phyloP scores from a whole-genome alignment of 2,329 filamentous ascomycete species.

The Exserohilum rostratum region DNA sequence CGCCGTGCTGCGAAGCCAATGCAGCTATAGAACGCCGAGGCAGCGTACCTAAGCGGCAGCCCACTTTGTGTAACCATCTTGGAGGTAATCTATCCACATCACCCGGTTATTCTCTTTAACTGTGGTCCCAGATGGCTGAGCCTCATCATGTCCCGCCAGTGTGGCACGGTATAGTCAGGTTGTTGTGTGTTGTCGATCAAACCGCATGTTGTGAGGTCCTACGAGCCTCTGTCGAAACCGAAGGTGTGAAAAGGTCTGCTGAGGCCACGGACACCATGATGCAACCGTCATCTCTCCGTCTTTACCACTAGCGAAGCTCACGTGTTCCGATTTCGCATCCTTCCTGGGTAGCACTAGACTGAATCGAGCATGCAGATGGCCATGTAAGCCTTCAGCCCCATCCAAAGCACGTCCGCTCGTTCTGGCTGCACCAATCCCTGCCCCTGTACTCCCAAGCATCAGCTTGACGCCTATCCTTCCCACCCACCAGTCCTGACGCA shows the following conservation, averaged over 20 bases:
- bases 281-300: slow-evolving; percentile 20
- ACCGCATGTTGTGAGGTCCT: background rate
- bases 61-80: slow-evolving; percentile 22
- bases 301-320: slow-evolving; percentile 18
- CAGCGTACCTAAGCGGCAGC: slow-evolving; percentile 12
- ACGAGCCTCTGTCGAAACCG: background rate
- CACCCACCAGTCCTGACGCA: slow-evolving; percentile 31
- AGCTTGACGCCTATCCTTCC: slow-evolving; percentile 40
- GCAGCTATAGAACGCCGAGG: slow-evolving; percentile 15
- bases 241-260: background rate
- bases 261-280: slow-evolving; percentile 1
- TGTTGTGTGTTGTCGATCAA: background rate
- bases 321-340: slow-evolving; percentile 31
- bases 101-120: slow-evolving; percentile 24
- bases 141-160: slow-evolving; percentile 16
- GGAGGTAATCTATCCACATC: slow-evolving; percentile 29
- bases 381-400: slow-evolving; percentile 47
- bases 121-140: slow-evolving; percentile 25
- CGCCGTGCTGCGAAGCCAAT: slow-evolving; percentile 13
- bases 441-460: slow-evolving; percentile 36
- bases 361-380: slow-evolving; percentile 27
- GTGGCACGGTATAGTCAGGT: slow-evolving; percentile 12
- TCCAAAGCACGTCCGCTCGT: slow-evolving; percentile 33
- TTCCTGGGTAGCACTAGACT: slow-evolving; percentile 28
- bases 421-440: slow-evolving; percentile 38